These are phyloP conservation scores for Cytospora piceae DNA, from an alignment of 2,329 filamentous ascomycete species.

Conservation along the genomic window DNA sequence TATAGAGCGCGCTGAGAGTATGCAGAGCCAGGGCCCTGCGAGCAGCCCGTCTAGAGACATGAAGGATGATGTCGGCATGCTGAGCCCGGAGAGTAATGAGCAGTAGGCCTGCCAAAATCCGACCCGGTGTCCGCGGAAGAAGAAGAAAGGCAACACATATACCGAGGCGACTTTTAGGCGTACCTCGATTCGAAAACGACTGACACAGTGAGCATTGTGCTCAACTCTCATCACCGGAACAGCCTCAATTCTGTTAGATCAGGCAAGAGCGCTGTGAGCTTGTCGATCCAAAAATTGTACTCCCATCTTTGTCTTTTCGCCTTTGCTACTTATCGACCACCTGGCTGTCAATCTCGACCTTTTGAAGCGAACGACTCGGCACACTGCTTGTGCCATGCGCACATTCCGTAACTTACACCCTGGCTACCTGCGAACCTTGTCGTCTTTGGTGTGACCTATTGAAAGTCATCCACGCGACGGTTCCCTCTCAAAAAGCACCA, in stretches of 20 bases:
- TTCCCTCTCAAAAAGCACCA: not conserved
- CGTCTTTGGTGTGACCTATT: not conserved
- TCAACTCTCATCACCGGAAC: conserved; percentile 44
- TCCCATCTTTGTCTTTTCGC: not conserved
- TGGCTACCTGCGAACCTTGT: not conserved
- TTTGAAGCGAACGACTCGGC: not conserved
- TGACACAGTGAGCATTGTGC: conserved; percentile 6
- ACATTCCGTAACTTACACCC: not conserved
- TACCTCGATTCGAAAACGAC: not conserved
- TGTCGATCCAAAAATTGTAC: conserved; percentile 46
- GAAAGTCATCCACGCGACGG: not conserved
- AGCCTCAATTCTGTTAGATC: conserved; percentile 58
- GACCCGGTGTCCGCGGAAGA: not conserved
- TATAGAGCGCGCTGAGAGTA: conserved; percentile 64
- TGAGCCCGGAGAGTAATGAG: conserved; percentile 80
- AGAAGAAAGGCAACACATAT: not conserved
- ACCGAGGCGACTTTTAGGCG: not conserved
- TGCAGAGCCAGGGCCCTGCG: conserved; percentile 60
- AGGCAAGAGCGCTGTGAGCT: conserved; percentile 55
- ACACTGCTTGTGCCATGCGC: not conserved
- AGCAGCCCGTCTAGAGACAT: conserved; percentile 59
- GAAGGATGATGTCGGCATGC: conserved; percentile 77
- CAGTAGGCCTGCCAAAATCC: conserved; percentile 36
- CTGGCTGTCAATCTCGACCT: not conserved
- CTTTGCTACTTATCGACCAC: not conserved